Evolutionary conservation across 192 early-diverging fungal genomes (phyloP), one percentile per base, ranked within the genome.

Genomic region (Coemansia sp.): DNA sequence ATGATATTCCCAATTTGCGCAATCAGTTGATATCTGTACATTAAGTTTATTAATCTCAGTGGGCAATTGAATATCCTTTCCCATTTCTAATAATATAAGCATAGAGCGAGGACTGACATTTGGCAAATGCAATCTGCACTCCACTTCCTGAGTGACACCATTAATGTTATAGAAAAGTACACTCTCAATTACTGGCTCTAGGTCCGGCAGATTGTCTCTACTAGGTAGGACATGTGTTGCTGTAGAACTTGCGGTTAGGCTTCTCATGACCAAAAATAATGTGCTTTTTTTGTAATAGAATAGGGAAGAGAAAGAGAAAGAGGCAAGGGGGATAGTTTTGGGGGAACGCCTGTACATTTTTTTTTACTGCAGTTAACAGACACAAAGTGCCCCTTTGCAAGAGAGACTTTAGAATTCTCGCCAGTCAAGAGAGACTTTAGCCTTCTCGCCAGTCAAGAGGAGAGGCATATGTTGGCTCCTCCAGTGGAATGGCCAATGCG

Each of bases 401-500:
- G n/a, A 9, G 47, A 51, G 47, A 20, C 47, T 51, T 20, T 43
- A 15, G 13, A 8, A 13, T 9, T 51, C 18, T 22, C 46, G 46
- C n/a, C 46, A 49, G 18, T 49, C 46, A 49, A 18, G 3, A 24
- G 24, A 47, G 46, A n/a, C 46, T 47, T n/a, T 41, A 11, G 11
- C 40, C 12, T 5, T 49, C 18, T n/a, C 46, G 46, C n/a, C 47
- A 51, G n/a, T 51, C 47, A 51, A 20, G 4, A 24, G 27, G 10
- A 31, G 52, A 2, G 9, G 15, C 11, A 12, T 9, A 15, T 31
- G 52, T 29, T 31, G 24, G 52, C 52, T 54, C 34, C 4, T 47
- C 68, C 29, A 79, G 27, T 16, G 78, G 78, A 18, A 78, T 73
- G 1, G 76, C 81, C 29, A 84, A 57, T 6, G 80, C 76, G 1